Percentiles rank a stretch among this genome's conserved stretches.
These are phyloP conservation scores for Rhizophora apiculata DNA, from an alignment of 345 rosid species.

Conservation along the genomic window DNA sequence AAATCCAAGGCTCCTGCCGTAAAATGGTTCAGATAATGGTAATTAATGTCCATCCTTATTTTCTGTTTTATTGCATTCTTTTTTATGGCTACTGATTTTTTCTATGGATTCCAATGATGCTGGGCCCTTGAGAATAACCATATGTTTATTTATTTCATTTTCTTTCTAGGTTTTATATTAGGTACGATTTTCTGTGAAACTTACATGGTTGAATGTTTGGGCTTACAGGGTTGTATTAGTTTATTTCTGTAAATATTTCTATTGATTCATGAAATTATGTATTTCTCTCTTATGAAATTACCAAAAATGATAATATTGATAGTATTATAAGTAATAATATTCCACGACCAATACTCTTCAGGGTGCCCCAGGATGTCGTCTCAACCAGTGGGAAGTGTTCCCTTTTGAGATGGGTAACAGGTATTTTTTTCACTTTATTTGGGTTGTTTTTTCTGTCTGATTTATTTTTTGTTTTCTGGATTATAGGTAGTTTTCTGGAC, in stretches of 20 bases:
- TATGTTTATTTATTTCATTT: too few species aligned
- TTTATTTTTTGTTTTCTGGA: not conserved
- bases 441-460: not conserved
- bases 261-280: too few species aligned
- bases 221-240: too few species aligned
- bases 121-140: too few species aligned
- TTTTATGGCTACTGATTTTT: not conserved
- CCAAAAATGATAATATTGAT: not conserved
- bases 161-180: too few species aligned
- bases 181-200: too few species aligned
- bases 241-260: too few species aligned
- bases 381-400: conserved; percentile 92
- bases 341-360: conserved; percentile 19
- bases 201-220: too few species aligned
- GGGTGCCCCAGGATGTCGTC: conserved; percentile 97
- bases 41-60: conserved; percentile 8
- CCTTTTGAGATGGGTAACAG: conserved; percentile 84
- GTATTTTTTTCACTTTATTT: conserved; percentile 29
- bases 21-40: conserved; percentile 87
- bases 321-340: not conserved
- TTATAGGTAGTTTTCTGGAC: too few species aligned
- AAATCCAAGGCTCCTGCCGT: conserved; percentile 74
- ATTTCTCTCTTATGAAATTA: not conserved
- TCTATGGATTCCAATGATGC: not conserved
- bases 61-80: not conserved